Evolutionary conservation across 805 yeast species (phyloP).

Genomic region (Blastobotrys attinorum): DNA sequence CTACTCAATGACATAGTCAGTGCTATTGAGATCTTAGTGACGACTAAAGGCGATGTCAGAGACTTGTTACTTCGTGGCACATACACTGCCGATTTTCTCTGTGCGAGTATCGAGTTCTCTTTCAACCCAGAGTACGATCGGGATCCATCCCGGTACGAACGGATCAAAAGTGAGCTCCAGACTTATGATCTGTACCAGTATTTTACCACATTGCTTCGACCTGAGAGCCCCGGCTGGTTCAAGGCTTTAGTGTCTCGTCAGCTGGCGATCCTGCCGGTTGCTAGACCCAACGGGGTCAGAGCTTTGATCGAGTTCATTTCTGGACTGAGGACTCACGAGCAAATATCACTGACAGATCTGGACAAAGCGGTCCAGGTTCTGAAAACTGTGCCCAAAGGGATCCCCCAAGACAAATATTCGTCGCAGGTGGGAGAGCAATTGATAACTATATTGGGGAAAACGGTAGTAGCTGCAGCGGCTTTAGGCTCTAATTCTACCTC

Average conservation of each 20-base stretch:
- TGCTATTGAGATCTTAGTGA: background rate
- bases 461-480: background rate
- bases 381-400: conserved; percentile 49
- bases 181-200: conserved; percentile 60
- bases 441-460: conserved; percentile 29
- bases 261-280: conserved; percentile 47
- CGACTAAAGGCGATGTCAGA: conserved; percentile 22
- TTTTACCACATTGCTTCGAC: conserved; percentile 50
- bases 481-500: conserved; percentile 42
- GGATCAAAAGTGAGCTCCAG: conserved; percentile 19
- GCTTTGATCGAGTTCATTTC: conserved; percentile 68
- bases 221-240: conserved; percentile 39
- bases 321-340: conserved; percentile 69
- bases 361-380: conserved; percentile 61
- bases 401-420: conserved; percentile 40
- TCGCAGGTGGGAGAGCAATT: conserved; percentile 41
- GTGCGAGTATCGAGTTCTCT: conserved; percentile 22
- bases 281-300: conserved; percentile 61
- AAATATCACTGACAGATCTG: conserved; percentile 55
- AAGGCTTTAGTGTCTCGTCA: conserved; percentile 39
- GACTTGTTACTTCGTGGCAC: conserved; percentile 25
- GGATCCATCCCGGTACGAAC: conserved; percentile 2
- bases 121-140: conserved; percentile 14
- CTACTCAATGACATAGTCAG: conserved; percentile 14
- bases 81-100: conserved; percentile 23